Evolutionary conservation across 345 rosid species (phyloP).

Genomic region (Luvunga scandens): DNA sequence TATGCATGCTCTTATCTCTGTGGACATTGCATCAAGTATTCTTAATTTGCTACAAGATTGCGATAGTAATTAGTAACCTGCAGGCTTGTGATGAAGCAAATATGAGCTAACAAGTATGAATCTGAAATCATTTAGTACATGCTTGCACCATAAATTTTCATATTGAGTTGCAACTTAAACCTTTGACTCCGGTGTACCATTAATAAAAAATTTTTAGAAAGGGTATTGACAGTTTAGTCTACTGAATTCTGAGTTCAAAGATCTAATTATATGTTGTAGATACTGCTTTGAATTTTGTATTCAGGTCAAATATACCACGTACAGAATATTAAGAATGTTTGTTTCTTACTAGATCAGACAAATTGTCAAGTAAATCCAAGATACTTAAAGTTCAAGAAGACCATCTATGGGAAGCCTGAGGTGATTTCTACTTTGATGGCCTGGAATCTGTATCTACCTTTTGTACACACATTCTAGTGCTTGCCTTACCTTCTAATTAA

Average conservation of each 20-base stretch:
- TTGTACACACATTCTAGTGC: neutral
- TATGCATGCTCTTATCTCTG: neutral
- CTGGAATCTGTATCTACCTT: neutral
- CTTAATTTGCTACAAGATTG: neutral
- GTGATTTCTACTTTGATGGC: conserved; percentile 32
- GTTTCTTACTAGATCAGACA: conserved; percentile 52
- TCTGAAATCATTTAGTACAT: neutral
- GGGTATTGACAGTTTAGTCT: neutral
- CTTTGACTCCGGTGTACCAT: neutral
- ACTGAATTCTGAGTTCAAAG: neutral
- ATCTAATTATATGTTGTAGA: neutral
- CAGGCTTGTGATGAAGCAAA: neutral
- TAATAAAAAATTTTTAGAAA: neutral
- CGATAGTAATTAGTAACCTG: neutral
- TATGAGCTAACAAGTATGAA: neutral
- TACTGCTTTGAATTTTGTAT: conserved; percentile 4
- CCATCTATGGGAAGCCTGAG: conserved; percentile 91
- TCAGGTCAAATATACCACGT: neutral
- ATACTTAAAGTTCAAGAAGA: conserved; percentile 70
- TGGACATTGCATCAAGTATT: neutral
- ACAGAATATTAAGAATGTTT: conserved; percentile 10
- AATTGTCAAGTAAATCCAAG: conserved; percentile 49
- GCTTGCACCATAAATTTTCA: neutral
- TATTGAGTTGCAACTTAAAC: neutral
- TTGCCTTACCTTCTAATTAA: neutral